A percentile compares a stretch with the other conserved stretches of the same genome.
These are phyloP conservation scores for Leccinum brunneo-olivaceum DNA, from an alignment of 1,284 basidiomycete species.

Conservation along the genomic window DNA sequence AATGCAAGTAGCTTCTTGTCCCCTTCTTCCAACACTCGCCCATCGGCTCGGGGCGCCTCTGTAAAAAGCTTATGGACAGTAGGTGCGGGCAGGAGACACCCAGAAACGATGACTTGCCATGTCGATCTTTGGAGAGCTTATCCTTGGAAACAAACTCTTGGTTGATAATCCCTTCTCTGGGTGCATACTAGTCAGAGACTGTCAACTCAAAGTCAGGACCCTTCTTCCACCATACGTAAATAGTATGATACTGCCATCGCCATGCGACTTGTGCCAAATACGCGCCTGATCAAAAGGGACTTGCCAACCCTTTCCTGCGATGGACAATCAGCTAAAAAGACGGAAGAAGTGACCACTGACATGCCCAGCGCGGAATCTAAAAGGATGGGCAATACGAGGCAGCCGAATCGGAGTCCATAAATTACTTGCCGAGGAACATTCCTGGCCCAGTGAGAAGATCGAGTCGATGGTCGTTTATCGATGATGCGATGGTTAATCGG, in stretches of 20 bases:
- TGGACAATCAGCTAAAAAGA: too few relatives aligned
- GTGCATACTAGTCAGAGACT: constrained; percentile 4
- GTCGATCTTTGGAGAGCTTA: constrained; percentile 1
- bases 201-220: not conserved
- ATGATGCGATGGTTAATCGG: too few relatives aligned
- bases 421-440: too few relatives aligned
- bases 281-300: constrained; percentile 3
- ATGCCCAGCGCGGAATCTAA: too few relatives aligned
- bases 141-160: constrained; percentile 10
- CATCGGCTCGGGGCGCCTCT: constrained; percentile 8
- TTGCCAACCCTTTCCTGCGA: constrained; percentile 9
- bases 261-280: constrained; percentile 12
- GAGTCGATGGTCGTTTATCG: too few relatives aligned
- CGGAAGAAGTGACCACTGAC: too few relatives aligned
- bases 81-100: too few relatives aligned
- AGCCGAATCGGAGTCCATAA: too few relatives aligned
- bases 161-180: constrained; percentile 4
- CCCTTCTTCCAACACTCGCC: constrained; percentile 10
- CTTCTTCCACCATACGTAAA: too few relatives aligned
- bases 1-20: constrained; percentile 4
- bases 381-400: too few relatives aligned
- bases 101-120: not conserved
- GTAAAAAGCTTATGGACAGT: constrained; percentile 6
- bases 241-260: not conserved
- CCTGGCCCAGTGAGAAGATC: too few relatives aligned